Evolutionary conservation across 202 grass and related monocot genomes (phyloP).

Genomic region (Schoenoplectus tabernaemontani): DNA sequence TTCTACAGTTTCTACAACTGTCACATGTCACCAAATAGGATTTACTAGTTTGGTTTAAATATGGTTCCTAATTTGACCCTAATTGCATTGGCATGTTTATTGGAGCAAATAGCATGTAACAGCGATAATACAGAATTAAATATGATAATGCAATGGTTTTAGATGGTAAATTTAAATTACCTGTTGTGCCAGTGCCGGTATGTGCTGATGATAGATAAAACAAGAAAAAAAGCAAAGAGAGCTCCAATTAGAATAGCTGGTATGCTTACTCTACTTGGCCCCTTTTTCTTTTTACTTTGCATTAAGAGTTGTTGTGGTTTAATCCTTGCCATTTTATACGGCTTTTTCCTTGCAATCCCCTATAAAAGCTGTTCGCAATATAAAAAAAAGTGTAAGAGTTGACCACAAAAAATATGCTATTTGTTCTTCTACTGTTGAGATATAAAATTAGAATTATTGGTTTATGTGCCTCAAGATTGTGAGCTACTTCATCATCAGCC

Average conservation of each 20-base stretch:
- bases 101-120: neutral
- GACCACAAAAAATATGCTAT: neutral
- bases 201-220: slow-evolving; percentile 72
- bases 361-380: neutral
- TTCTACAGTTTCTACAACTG: neutral
- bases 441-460: too few relatives aligned
- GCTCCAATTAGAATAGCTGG: slow-evolving; percentile 63
- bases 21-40: neutral
- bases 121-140: neutral
- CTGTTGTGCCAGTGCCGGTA: slow-evolving; percentile 66
- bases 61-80: neutral
- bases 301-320: slow-evolving; percentile 88
- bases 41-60: neutral
- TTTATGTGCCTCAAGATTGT: too few relatives aligned
- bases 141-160: neutral
- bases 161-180: slow-evolving; percentile 34
- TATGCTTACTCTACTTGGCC: slow-evolving; percentile 58
- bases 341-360: neutral
- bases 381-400: neutral
- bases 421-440: neutral
- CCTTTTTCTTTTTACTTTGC: slow-evolving; percentile 91
- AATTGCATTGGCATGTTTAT: neutral
- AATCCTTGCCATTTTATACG: slow-evolving; percentile 66
- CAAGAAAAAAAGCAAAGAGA: slow-evolving; percentile 56
- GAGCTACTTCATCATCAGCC: too few relatives aligned